Percentiles rank a stretch among this genome's conserved stretches.
phyloP scores from a whole-genome alignment of 208 protist genomes.

The Crithidia expoeki region DNA sequence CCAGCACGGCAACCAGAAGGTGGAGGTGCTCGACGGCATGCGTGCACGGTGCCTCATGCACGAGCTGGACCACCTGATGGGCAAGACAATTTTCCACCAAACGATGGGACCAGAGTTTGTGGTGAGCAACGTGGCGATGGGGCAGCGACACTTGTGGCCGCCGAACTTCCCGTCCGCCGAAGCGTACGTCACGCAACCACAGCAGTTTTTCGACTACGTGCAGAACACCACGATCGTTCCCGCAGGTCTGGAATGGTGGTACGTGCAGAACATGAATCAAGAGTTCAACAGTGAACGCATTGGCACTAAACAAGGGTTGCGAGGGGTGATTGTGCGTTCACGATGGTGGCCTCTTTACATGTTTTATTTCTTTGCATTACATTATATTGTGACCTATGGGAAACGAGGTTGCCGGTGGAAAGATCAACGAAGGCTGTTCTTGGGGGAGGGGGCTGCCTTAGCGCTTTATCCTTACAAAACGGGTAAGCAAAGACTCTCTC shows the following conservation, averaged over 20 bases:
- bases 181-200: conserved; percentile 70
- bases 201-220: conserved; percentile 91
- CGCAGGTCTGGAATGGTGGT: conserved; percentile 84
- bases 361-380: too few species aligned
- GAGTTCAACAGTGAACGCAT: conserved; percentile 67
- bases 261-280: conserved; percentile 45
- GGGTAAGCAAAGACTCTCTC: too few species aligned
- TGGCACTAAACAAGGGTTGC: conserved; percentile 8
- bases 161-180: conserved; percentile 87
- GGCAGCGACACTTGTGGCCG: conserved; percentile 83
- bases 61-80: conserved; percentile 86
- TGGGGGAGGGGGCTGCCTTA: too few species aligned
- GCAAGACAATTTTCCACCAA: conserved; percentile 85
- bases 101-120: conserved; percentile 83
- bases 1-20: conserved; percentile 75
- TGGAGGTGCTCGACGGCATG: conserved; percentile 82
- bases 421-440: too few species aligned
- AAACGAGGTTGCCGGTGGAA: too few species aligned
- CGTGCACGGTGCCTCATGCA: conserved; percentile 88
- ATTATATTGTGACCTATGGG: too few species aligned
- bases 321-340: background rate
- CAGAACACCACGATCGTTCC: conserved; percentile 75
- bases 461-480: too few species aligned
- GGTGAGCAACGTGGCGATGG: conserved; percentile 71
- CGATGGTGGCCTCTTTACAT: background rate